Conservation (phyloP, 176 grass and related monocot species). For the Carex littledalei region DNA sequence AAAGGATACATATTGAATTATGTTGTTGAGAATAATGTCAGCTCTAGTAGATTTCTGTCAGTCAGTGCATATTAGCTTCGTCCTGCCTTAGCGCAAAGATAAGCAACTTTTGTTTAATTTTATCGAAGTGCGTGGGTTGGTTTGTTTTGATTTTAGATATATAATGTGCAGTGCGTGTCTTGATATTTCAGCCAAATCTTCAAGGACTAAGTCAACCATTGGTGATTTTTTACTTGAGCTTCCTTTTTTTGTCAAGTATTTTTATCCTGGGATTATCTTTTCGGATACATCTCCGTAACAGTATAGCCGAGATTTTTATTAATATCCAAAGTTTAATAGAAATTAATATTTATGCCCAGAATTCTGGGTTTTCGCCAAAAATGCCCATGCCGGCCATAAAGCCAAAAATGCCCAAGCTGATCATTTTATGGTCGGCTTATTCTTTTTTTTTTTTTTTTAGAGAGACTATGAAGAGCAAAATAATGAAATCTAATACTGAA, state of each 20-base stretch:
- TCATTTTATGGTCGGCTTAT: too few relatives aligned
- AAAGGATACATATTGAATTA: background rate
- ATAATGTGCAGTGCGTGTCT: background rate
- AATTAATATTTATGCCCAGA: too few relatives aligned
- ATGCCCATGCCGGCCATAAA: too few relatives aligned
- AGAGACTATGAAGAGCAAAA: too few relatives aligned
- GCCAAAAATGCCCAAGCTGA: too few relatives aligned
- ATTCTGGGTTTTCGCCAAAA: too few relatives aligned
- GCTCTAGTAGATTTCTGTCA: background rate
- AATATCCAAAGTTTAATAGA: too few relatives aligned
- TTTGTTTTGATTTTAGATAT: background rate
- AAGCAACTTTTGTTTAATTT: background rate
- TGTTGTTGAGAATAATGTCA: constrained; percentile 1
- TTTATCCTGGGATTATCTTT: background rate
- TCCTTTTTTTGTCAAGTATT: background rate
- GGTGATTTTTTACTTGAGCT: background rate
- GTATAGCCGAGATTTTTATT: too few relatives aligned
- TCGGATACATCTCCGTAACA: background rate
- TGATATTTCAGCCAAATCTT: background rate
- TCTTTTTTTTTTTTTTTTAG: too few relatives aligned
- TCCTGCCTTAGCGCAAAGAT: background rate
- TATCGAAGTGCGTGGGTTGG: background rate
- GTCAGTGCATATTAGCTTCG: background rate
- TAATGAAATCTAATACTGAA: too few relatives aligned
- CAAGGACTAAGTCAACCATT: background rate